Percentiles rank a stretch among this genome's conserved stretches.
phyloP scores from a whole-genome alignment of 805 yeast genomes.

The Cyberlindnera mississippiensis region DNA sequence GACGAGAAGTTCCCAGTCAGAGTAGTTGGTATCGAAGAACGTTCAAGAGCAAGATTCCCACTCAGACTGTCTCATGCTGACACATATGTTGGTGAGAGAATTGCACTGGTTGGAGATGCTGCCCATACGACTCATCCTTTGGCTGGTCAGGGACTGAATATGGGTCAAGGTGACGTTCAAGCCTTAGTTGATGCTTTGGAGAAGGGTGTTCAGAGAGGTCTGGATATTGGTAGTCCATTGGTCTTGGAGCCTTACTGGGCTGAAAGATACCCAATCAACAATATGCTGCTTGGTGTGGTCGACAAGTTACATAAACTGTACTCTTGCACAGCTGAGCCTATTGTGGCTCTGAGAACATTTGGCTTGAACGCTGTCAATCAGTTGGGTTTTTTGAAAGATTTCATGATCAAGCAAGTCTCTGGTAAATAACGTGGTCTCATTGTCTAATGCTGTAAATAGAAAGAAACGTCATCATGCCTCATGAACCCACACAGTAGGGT shows the following conservation, averaged over 20 bases:
- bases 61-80: conserved; percentile 87
- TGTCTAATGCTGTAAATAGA: too few relatives aligned
- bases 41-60: conserved; percentile 85
- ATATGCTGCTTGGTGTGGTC: conserved; percentile 77
- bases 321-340: conserved; percentile 64
- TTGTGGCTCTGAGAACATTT: conserved; percentile 68
- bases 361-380: conserved; percentile 72
- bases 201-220: conserved; percentile 66
- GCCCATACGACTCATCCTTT: conserved; percentile 97
- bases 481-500: too few relatives aligned
- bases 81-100: conserved; percentile 73
- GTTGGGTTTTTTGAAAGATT: conserved; percentile 60
- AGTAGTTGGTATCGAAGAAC: conserved; percentile 51
- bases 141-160: conserved; percentile 96
- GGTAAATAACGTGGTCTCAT: too few relatives aligned
- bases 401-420: conserved; percentile 58
- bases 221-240: conserved; percentile 79
- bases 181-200: conserved; percentile 67
- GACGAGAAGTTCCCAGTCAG: conserved; percentile 66
- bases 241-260: conserved; percentile 86
- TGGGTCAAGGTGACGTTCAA: conserved; percentile 94
- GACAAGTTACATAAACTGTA: conserved; percentile 90
- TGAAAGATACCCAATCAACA: conserved; percentile 77
- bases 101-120: conserved; percentile 96
- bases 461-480: too few relatives aligned